Evolutionary conservation across 169 alveolate species (phyloP).

Genomic region (Perkinsus olseni): DNA sequence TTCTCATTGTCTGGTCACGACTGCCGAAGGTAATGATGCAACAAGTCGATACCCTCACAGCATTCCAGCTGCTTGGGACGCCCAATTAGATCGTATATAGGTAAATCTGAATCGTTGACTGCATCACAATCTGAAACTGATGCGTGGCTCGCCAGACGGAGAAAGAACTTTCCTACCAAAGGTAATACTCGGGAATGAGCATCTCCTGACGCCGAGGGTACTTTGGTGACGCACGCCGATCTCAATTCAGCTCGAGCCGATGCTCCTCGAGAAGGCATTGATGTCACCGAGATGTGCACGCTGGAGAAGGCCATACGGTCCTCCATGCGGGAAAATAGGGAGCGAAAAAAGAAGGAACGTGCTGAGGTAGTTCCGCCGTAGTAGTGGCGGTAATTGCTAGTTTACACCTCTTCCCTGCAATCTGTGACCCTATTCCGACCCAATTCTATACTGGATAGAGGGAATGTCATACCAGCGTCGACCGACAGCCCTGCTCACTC

Average conservation of each 20-base stretch:
- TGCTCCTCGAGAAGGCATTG: background rate
- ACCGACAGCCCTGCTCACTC: too few relatives aligned
- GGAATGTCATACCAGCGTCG: too few relatives aligned
- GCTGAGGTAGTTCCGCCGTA: background rate
- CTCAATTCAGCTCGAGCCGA: background rate
- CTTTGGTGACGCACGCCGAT: background rate
- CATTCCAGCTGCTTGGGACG: too few relatives aligned
- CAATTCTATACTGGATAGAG: too few relatives aligned
- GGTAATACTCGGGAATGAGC: background rate
- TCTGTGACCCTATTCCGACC: background rate
- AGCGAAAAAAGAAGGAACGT: background rate
- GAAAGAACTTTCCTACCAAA: background rate
- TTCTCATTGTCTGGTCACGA: background rate
- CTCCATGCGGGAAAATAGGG: background rate
- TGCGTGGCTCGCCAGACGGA: background rate
- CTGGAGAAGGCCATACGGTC: background rate
- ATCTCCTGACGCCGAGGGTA: background rate
- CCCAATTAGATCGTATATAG: background rate
- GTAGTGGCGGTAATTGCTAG: background rate
- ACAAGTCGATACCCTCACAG: too few relatives aligned
- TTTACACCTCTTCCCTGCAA: background rate
- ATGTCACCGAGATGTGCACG: background rate
- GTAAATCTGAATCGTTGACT: background rate
- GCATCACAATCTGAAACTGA: background rate
- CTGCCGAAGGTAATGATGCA: background rate